phyloP scores from a whole-genome alignment of 2,329 filamentous ascomycete species.

The Anthostomella pinea region DNA sequence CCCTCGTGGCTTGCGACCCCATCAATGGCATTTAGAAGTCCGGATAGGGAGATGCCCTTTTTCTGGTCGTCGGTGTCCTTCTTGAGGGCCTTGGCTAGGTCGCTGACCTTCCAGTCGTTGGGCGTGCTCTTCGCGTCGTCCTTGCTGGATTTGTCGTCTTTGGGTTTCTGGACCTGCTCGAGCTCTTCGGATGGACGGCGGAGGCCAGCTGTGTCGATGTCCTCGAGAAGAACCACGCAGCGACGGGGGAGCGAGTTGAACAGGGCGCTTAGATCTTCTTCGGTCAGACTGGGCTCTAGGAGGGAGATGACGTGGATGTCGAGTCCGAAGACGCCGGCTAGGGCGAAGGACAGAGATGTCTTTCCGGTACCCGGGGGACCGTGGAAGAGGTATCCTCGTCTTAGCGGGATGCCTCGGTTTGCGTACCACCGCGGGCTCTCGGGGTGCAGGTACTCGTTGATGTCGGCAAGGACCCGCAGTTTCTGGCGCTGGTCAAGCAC shows the following conservation, averaged over 20 bases:
- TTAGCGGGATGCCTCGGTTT: conserved; percentile 70
- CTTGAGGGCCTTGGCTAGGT: conserved; percentile 43
- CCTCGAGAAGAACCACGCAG: conserved; percentile 66
- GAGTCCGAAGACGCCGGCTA: conserved; percentile 64
- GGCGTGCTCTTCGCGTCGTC: conserved; percentile 13
- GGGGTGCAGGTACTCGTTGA: conserved; percentile 76
- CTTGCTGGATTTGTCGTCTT: conserved; percentile 2
- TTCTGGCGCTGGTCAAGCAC: conserved; percentile 69
- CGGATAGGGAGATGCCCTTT: conserved; percentile 68
- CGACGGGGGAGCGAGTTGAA: conserved; percentile 60
- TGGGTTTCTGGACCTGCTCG: conserved; percentile 24
- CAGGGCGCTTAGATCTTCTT: conserved; percentile 57
- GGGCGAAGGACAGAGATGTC: conserved; percentile 63
- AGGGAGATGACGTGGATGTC: conserved; percentile 64
- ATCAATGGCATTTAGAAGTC: conserved; percentile 80
- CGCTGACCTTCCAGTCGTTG: conserved; percentile 38
- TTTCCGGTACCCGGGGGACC: conserved; percentile 75
- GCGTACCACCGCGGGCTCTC: conserved; percentile 71
- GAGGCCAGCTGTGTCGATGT: conserved; percentile 66
- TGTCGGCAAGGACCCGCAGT: conserved; percentile 62
- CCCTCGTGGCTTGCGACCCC: conserved; percentile 78
- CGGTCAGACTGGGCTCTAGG: conserved; percentile 57
- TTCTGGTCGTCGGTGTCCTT: conserved; percentile 39
- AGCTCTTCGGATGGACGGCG: conserved; percentile 37
- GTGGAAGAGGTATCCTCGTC: conserved; percentile 74